Evolutionary conservation across 1,139 yeast species (phyloP), one percentile per base, ranked within the genome.

Genomic region (Pichia inconspicua): DNA sequence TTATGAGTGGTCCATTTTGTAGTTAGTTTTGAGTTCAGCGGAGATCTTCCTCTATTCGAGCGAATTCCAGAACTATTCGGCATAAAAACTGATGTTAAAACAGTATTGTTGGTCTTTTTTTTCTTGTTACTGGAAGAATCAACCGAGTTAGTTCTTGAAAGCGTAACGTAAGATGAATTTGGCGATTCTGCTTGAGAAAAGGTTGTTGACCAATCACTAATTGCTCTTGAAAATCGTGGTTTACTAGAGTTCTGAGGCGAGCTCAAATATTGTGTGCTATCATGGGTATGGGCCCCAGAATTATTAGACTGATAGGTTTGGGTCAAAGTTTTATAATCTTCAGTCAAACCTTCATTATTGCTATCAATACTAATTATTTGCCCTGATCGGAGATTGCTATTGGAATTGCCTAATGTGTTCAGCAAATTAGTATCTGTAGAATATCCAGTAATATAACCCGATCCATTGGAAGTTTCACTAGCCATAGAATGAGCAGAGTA

Each of bases 391-490:
- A 10, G 8, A 12, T 39, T 31, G 6, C 42, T 19, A n/a, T 31
- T 32, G 12, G 10, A 11, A 5, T 42, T 32, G 30, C 25, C 43
- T 12, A 32, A 8, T 4, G 9, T 36, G 28, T 32, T 31, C 11
- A 42, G 8, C 12, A 39, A n/a, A 31, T 49, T 47, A 11, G 52
- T 55, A 41, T 65, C 68, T 0, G 66, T 63, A 2, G 67, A 64
- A 45, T 62, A 63, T 4, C 66, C 64, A 1, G 68, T 63, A 27
- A 57, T 56, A 48, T 64, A 61, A 0, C 65, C 67, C 2, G 68
- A 64, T 0, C 66, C 67, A 44, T 56, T 58, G 0, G 68, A 64
- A 3, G 66, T 64, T 42, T 64, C 68, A 6, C 66, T 62, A 25
- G 59, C 48, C 1, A 64, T 59, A 4, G 67, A 62, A 41, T 62